Evolutionary conservation across 2,329 filamentous ascomycete genomes (phyloP), one percentile per base, ranked within the genome.

Genomic region (Sarocladium strictum): DNA sequence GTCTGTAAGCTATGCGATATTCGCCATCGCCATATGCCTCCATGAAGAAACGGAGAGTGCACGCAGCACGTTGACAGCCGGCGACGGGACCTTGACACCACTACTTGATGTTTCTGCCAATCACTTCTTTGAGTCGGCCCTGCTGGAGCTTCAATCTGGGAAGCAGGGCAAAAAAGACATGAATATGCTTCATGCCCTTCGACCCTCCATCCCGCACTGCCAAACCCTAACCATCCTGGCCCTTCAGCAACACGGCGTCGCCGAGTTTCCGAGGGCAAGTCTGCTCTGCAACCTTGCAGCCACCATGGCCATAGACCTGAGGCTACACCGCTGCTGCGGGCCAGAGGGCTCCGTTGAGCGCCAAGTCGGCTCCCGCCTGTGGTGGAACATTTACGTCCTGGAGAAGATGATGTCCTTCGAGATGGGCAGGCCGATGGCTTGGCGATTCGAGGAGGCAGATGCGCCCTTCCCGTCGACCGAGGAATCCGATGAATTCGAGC

Each of bases 391-490:
- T 11, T 47, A 47, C 21, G 19, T 47, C 3, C 17, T 47, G 43
- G 43, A 47, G 24, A 47, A 47, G 43, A 47, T 47, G 43, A 26
- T 47, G 24, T 47, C 43, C n/a, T 23, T 47, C 9, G 43, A 47
- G 24, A 47, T 47, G 43, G 43, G 43, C 23, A 47, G 43, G 23
- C 43, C 43, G n/a, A 47, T 47, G 43, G 43, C 43, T 11, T 47
- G 43, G 43, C 43, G 43, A 3, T 47, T 27, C 24, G 43, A 47
- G 15, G 43, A 47, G 23, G 17, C 23, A 3, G 43, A 47, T 47
- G 43, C 43, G 4, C 43, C 43, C 7, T 47, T 27, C 14, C 43
- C 43, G 6, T 47, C 43, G 15, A 47, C 43, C 10, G 23, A 47
- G 24, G 43, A 47, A 24, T 47, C 43, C 12, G 43, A 47, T 47